These are phyloP conservation scores for Plasmodium cynomolgi DNA, from an alignment of 169 alveolate genomes.

Conservation along the genomic window DNA sequence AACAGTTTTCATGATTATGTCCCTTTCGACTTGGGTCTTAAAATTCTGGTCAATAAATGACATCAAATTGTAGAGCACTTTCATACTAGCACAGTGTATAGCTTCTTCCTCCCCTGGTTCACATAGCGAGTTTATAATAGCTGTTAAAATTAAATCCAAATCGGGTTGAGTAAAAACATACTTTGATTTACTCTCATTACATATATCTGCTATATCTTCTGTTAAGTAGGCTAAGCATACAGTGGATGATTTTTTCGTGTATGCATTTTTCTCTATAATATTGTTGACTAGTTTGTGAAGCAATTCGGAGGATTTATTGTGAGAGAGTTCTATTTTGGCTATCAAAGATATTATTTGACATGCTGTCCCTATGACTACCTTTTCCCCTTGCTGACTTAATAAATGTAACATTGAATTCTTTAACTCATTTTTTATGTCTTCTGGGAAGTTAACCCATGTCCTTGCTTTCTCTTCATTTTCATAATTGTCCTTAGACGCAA, in stretches of 20 bases:
- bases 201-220: constrained; percentile 87
- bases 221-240: constrained; percentile 86
- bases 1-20: constrained; percentile 83
- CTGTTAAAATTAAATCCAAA: constrained; percentile 79
- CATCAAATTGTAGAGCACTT: constrained; percentile 78
- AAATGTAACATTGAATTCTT: constrained; percentile 81
- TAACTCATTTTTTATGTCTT: constrained; percentile 80
- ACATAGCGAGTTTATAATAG: constrained; percentile 82
- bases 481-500: constrained; percentile 82
- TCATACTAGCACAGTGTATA: constrained; percentile 80
- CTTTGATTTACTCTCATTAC: constrained; percentile 80
- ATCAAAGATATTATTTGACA: constrained; percentile 89
- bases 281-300: constrained; percentile 82
- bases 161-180: constrained; percentile 79
- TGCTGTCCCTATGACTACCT: constrained; percentile 85
- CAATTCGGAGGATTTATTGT: constrained; percentile 90
- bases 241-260: constrained; percentile 85
- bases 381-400: constrained; percentile 84
- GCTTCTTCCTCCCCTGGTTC: constrained; percentile 79
- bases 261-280: constrained; percentile 84
- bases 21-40: constrained; percentile 81
- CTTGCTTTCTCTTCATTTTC: constrained; percentile 85
- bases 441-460: constrained; percentile 82
- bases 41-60: constrained; percentile 81
- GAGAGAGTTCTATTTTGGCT: constrained; percentile 87